phyloP scores from a whole-genome alignment of 768 basidiomycete species.

The Naganishia friedmannii region DNA sequence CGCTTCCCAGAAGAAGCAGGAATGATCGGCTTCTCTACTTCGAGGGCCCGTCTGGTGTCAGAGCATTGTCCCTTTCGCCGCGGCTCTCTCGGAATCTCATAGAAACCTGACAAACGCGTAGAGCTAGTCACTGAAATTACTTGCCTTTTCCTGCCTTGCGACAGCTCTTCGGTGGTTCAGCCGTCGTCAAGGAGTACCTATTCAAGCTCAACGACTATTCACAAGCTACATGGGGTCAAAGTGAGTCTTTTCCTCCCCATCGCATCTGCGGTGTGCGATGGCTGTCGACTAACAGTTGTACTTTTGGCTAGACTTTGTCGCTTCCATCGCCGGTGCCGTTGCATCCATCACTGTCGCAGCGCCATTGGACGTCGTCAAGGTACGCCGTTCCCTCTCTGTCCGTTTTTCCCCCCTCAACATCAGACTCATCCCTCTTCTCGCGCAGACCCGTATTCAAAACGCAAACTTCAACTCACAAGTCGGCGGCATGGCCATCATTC shows the following conservation, averaged over 20 bases:
- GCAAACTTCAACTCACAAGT: conserved; percentile 73
- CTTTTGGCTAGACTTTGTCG: conserved; percentile 66
- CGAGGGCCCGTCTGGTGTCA: no score
- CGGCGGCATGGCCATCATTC: conserved; percentile 71
- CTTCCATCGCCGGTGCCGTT: conserved; percentile 87
- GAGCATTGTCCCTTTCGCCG: no score
- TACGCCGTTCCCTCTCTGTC: background rate
- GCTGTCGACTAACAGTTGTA: no score
- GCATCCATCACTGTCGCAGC: conserved; percentile 94
- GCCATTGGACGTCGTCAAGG: conserved; percentile 93
- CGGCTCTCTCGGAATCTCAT: background rate
- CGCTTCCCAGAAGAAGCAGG: no score
- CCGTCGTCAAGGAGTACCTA: conserved; percentile 86
- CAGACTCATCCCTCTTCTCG: background rate
- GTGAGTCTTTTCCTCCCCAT: conserved; percentile 33
- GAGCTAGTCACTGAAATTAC: background rate
- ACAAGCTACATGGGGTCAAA: conserved; percentile 93
- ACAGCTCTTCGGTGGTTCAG: conserved; percentile 95
- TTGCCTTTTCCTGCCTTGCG: background rate
- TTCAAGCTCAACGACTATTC: conserved; percentile 86
- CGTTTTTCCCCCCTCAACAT: background rate
- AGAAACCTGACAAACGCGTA: no score
- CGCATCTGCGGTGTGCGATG: background rate
- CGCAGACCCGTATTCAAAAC: conserved; percentile 80
- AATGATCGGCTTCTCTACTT: no score